Base-by-base conservation (phyloP, 2,329 filamentous ascomycete species). In the Mollisiaceae sp. region DNA sequence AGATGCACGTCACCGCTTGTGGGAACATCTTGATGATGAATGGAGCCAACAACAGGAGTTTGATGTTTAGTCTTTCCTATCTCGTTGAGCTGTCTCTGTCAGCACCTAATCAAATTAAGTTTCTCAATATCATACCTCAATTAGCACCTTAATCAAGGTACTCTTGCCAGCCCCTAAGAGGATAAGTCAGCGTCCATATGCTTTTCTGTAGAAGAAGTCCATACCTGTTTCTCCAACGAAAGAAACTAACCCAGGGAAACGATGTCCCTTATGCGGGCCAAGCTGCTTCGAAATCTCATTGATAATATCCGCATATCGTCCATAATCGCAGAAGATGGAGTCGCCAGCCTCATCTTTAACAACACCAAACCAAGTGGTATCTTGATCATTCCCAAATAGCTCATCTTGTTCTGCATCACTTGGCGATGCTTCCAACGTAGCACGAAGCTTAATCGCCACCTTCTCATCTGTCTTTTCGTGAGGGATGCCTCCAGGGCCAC, bases 311-410 rank as follows among this genome's bases (percentile, higher is more conserved):
- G 50, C 22, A 54, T 54, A 54, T 18, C 50, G 1, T 18, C 50
- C 50, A 54, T 54, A 54, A 54, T 54, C 50, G 32, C 50, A 54
- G n/a, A 54, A 54, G 22, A 54, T 54, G 32, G 50, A 54, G 32
- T 54, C 50, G 12, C 50, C 50, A 54, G 50, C 50, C 22, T 54
- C 50, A 54, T 54, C 50, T 8, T 54, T 54, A 2, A 54, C 50
- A 32, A 54, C 50, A 32, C 50, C 50, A 35, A 54, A 54, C 50
- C 50, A 54, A 12, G 50, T 54, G 8, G 50, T 54, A 18, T 54
- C 50, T 18, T 54, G 50, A 32, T 54, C 50, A 35, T 35, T 54
- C 5, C 24, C 22, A 54, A 54, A 54, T 5, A 32, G 15, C 12
- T 54, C 50, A 54, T 54, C 50, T 18, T 54, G 50, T 24, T 54